Evolutionary conservation across 345 rosid species (phyloP).

Genomic region (Excoecaria cochinchinensis): DNA sequence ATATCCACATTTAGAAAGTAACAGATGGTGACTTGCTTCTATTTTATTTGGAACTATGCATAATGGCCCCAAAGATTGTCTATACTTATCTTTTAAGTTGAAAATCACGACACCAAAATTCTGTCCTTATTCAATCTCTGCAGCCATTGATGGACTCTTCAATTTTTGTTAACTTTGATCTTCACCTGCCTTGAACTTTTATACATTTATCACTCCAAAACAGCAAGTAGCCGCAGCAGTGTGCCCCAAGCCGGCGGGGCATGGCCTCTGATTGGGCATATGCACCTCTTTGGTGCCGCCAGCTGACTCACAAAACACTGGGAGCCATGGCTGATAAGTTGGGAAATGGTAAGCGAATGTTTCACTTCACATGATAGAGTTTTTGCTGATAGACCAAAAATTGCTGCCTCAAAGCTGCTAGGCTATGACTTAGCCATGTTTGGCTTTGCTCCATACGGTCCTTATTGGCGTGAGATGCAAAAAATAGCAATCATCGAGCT

Average conservation of each 20-base stretch:
- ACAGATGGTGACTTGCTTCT: not conserved
- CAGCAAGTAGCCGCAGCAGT: not conserved
- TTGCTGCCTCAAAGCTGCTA: constrained; percentile 31
- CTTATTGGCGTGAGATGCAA: constrained; percentile 43
- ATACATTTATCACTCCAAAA: constrained; percentile 10
- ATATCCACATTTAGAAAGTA: not conserved
- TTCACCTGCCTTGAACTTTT: constrained; percentile 8
- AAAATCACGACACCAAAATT: not conserved
- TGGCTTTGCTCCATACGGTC: constrained; percentile 42
- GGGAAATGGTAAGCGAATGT: constrained; percentile 38
- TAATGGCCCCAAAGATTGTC: not conserved
- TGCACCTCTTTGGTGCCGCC: constrained; percentile 29
- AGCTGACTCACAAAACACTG: constrained; percentile 26
- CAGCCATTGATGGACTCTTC: constrained; percentile 9
- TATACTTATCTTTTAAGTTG: not conserved
- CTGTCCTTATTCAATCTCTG: not conserved
- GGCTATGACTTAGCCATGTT: constrained; percentile 41
- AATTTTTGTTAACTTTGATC: constrained; percentile 8
- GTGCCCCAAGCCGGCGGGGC: constrained; percentile 33
- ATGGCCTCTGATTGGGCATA: constrained; percentile 44
- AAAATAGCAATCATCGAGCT: constrained; percentile 32
- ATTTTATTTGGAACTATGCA: not conserved
- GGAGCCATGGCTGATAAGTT: constrained; percentile 33
- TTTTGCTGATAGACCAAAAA: constrained; percentile 26
- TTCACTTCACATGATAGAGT: constrained; percentile 31